Base-by-base conservation (phyloP, 2,329 filamentous ascomycete genomes). In the Amylocarpus encephaloides region DNA sequence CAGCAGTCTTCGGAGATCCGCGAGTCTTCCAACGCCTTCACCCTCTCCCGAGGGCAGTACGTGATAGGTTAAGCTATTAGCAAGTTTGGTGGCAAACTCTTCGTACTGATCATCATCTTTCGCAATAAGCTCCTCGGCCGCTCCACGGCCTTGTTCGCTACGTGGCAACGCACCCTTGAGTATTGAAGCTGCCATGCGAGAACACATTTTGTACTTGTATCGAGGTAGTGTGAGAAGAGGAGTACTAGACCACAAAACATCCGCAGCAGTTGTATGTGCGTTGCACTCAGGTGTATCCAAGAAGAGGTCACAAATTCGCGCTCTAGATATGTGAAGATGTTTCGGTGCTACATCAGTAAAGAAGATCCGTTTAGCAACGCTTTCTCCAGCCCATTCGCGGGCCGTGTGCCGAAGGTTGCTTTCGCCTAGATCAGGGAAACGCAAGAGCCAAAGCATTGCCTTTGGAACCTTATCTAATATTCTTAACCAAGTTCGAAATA, bases 201-300 rank as follows among this genome's bases (percentile, higher is more conserved):
- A 95, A 69, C 93, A 98, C 93, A 98, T 98, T 70, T 98, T 98
- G 71, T 96, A 96, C 45, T 86, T 80, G 67, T 97, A 96, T 33
- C 93, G 81, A 10, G 93, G 91, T 29, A 93, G 75, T 0, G 93
- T 98, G 26, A 98, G 75, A 18, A 98, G 73, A 5, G 93, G 93
- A 0, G 93, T 97, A 60, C 91, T 94, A 46, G 88, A 94, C 93
- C 93, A 98, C 6, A 98, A 75, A 1, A 97, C 86, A 64, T 98
- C 93, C 11, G 93, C 94, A 1, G 93, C 93, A 1, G 93, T 98
- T 1, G 93, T 98, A 68, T 98, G 93, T 1, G 91, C 93, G 64
- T 98, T 98, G 70, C 93, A 98, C 69, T 98, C 93, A 1, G 93
- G 91, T 0, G 93, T 98, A 68, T 98, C 93, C 12, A 98, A 79